Evolutionary conservation across 148 eudicot genomes (phyloP).

Genomic region (Nepenthes gracilis): DNA sequence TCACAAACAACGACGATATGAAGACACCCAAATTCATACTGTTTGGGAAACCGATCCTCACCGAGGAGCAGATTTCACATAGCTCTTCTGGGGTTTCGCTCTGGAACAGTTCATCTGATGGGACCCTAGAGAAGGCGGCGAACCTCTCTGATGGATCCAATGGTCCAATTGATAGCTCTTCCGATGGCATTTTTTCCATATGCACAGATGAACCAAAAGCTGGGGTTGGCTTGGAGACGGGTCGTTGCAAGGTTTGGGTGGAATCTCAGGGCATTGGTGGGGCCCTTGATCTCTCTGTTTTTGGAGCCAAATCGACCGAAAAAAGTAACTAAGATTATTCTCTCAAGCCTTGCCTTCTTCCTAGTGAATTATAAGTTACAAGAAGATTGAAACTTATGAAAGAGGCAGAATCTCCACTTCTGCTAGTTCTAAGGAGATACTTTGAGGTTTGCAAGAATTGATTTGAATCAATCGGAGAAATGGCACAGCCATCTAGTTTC

Average conservation of each 20-base stretch:
- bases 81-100: slow-evolving; percentile 32
- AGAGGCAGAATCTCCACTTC: too few species aligned
- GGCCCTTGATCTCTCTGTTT: slow-evolving; percentile 30
- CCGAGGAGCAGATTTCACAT: slow-evolving; percentile 65
- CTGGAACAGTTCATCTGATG: slow-evolving; percentile 26
- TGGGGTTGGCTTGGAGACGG: slow-evolving; percentile 26
- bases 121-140: slow-evolving; percentile 18
- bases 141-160: slow-evolving; percentile 37
- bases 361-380: too few species aligned
- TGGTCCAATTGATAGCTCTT: slow-evolving; percentile 31
- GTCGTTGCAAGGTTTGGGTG: slow-evolving; percentile 25
- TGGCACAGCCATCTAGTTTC: too few species aligned
- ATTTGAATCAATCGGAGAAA: too few species aligned
- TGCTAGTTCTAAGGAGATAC: too few species aligned
- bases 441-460: too few species aligned
- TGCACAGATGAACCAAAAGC: slow-evolving; percentile 19
- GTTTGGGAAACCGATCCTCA: slow-evolving; percentile 78
- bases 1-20: slow-evolving; percentile 12
- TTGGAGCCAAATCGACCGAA: slow-evolving; percentile 11
- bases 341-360: too few species aligned
- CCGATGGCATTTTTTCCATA: slow-evolving; percentile 34
- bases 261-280: slow-evolving; percentile 21
- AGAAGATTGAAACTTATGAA: too few species aligned
- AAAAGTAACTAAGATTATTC: too few species aligned
- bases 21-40: slow-evolving; percentile 39